Evolutionary conservation across 192 early-diverging fungal genomes (phyloP).

Genomic region (Backusella liffmaniae): DNA sequence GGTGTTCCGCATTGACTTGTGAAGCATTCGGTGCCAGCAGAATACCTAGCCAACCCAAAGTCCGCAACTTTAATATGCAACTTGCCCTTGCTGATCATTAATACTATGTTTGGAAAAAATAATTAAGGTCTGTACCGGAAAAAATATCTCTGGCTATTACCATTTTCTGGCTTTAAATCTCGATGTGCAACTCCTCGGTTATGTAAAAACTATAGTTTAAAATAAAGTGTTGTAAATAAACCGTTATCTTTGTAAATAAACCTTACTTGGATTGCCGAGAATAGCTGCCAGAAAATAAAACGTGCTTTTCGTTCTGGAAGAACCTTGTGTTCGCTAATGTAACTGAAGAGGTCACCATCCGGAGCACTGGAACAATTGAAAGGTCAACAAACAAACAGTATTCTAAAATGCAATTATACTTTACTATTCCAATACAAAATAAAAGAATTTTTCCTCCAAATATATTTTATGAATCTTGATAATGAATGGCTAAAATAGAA

Average conservation of each 20-base stretch:
- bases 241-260: not conserved
- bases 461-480: slow-evolving; percentile 12
- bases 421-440: slow-evolving; percentile 27
- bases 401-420: not conserved
- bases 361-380: slow-evolving; percentile 47
- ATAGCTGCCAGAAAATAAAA: slow-evolving; percentile 74
- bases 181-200: slow-evolving; percentile 80
- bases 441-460: slow-evolving; percentile 12
- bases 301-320: slow-evolving; percentile 79
- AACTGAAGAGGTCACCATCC: slow-evolving; percentile 93
- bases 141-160: not conserved
- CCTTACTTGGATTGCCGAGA: slow-evolving; percentile 64
- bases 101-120: slow-evolving; percentile 26
- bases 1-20: slow-evolving; percentile 85
- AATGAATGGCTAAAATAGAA: slow-evolving; percentile 10
- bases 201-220: slow-evolving; percentile 69
- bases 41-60: slow-evolving; percentile 86
- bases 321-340: slow-evolving; percentile 72
- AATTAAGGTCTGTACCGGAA: not conserved
- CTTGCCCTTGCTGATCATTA: slow-evolving; percentile 44
- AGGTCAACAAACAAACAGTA: too few relatives aligned
- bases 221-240: too few relatives aligned
- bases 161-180: slow-evolving; percentile 86
- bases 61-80: slow-evolving; percentile 85
- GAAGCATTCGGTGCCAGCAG: not conserved